Conservation (phyloP, 2,329 filamentous ascomycete species). For the Diaporthe aspalathi region DNA sequence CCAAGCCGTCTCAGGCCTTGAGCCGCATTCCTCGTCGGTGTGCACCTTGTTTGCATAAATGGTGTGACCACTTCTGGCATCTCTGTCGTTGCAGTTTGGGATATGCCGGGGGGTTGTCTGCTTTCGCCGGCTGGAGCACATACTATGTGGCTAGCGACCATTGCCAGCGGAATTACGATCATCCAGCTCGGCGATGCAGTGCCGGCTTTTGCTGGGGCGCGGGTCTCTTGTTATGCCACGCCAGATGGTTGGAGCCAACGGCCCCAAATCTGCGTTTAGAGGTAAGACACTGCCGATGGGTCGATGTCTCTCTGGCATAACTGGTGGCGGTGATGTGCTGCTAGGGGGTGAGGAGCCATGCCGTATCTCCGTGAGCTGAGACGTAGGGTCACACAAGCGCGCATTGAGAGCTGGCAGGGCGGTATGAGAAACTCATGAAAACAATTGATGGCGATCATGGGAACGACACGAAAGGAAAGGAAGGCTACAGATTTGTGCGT, state of each 20-base stretch:
- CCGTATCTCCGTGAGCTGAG: neutral
- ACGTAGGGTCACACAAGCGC: neutral
- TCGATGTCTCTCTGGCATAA: neutral
- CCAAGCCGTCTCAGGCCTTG: constrained; percentile 21
- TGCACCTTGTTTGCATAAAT: constrained; percentile 17
- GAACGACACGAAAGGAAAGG: neutral
- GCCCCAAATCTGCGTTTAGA: neutral
- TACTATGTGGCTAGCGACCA: neutral
- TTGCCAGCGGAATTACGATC: neutral
- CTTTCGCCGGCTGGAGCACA: neutral
- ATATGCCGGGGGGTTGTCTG: neutral
- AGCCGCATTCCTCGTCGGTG: constrained; percentile 21
- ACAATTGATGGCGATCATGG: neutral
- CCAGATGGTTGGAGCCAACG: neutral
- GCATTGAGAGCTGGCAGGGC: neutral
- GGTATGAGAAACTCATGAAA: neutral
- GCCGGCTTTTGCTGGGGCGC: neutral
- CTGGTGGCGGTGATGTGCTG: neutral
- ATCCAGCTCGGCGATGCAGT: neutral
- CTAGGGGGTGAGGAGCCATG: neutral
- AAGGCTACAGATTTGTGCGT: constrained; percentile 1
- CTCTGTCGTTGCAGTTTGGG: neutral
- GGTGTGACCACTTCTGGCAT: constrained; percentile 2
- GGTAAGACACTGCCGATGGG: neutral
- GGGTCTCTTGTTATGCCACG: constrained; percentile 7